Evolutionary conservation across 176 grass and related monocot species (phyloP).

Genomic region (Triticum dicoccoides): DNA sequence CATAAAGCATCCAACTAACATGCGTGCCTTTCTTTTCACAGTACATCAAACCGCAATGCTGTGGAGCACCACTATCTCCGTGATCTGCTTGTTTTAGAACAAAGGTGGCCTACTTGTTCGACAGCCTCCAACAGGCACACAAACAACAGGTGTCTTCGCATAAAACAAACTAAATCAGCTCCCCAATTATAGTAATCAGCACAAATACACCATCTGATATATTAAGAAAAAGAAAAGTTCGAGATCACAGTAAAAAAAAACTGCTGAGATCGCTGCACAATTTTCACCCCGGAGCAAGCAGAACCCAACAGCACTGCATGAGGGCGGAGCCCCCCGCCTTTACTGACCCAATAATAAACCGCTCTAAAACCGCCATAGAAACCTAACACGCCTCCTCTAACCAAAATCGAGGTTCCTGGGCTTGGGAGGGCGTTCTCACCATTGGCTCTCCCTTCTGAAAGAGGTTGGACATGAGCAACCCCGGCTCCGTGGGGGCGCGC

Average conservation of each 20-base stretch:
- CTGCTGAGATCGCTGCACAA: constrained; percentile 1
- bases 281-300: neutral
- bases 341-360: neutral
- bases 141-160: neutral
- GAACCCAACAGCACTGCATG: neutral
- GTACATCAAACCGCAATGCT: neutral
- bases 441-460: constrained; percentile 93
- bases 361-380: neutral
- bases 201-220: neutral
- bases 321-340: neutral
- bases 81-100: neutral
- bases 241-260: constrained; percentile 1
- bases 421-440: constrained; percentile 32
- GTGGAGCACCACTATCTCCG: neutral
- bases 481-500: constrained; percentile 52
- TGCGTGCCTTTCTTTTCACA: neutral
- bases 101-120: neutral
- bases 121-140: neutral
- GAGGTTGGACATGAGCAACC: constrained; percentile 75
- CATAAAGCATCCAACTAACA: neutral
- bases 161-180: neutral
- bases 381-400: constrained; percentile 16
- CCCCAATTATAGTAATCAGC: neutral
- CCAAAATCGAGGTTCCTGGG: neutral
- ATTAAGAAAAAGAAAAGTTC: neutral